Percentiles rank a stretch among this genome's conserved stretches.
Evolutionary conservation across 352 stramenopile species (phyloP).

Genomic region (Blastocystis sp.): DNA sequence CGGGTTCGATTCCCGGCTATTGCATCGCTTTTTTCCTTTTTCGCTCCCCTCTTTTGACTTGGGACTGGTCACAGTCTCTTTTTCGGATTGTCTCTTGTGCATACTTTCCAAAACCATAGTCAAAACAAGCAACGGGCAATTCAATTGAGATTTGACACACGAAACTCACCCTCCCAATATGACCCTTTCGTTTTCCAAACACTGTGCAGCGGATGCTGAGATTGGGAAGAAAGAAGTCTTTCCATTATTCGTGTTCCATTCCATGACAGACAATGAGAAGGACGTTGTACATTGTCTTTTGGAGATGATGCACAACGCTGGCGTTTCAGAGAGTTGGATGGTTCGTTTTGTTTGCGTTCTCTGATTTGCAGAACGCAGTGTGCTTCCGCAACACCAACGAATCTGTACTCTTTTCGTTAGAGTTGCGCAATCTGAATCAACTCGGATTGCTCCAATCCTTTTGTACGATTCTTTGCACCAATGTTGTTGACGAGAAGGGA

Average conservation of each 20-base stretch:
- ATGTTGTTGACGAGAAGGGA: neutral
- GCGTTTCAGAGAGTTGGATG: neutral
- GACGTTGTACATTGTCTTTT: neutral
- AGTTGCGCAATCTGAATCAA: neutral
- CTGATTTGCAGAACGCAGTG: neutral
- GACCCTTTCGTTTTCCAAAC: neutral
- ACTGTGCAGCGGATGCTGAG: neutral
- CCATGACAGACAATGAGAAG: neutral
- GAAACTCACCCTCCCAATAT: neutral
- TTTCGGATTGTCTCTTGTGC: neutral
- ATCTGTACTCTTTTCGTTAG: neutral
- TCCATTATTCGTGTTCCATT: neutral
- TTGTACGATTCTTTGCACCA: neutral
- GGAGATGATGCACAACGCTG: neutral
- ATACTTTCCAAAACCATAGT: neutral
- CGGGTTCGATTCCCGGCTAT: constrained; percentile 69
- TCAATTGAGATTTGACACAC: neutral
- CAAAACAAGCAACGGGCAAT: neutral
- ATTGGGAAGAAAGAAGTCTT: neutral
- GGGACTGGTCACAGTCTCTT: neutral
- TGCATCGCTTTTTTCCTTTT: constrained; percentile 49
- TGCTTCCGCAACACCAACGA: neutral
- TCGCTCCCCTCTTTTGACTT: neutral
- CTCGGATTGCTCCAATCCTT: neutral
- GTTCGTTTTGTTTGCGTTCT: neutral